phyloP scores from a whole-genome alignment of 495 filamentous ascomycete genomes.

The Xylaria cubensis region DNA sequence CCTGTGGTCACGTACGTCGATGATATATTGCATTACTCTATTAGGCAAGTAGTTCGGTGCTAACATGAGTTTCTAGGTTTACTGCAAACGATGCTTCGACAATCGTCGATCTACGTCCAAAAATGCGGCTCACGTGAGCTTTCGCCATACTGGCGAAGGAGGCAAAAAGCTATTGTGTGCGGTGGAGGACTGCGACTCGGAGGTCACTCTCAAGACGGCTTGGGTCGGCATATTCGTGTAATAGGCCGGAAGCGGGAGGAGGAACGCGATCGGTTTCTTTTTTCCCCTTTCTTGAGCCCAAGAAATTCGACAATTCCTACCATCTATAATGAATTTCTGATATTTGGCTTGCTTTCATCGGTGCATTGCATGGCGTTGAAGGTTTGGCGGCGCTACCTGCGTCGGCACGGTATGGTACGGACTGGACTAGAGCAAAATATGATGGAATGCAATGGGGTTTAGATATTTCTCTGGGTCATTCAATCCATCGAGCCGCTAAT shows the following conservation, averaged over 20 bases:
- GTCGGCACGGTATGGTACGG: background rate
- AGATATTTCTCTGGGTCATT: background rate
- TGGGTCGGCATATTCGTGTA: slow-evolving; percentile 57
- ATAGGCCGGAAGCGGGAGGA: background rate
- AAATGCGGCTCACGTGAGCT: slow-evolving; percentile 30
- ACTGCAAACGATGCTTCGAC: slow-evolving; percentile 54
- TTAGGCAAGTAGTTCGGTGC: background rate
- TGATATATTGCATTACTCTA: background rate
- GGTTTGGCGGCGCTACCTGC: slow-evolving; percentile 8
- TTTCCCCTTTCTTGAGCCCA: background rate
- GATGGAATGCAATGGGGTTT: background rate
- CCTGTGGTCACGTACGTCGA: slow-evolving; percentile 55
- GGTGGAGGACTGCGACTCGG: slow-evolving; percentile 51
- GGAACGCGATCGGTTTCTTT: background rate
- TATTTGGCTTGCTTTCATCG: slow-evolving; percentile 8
- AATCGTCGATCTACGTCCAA: slow-evolving; percentile 40
- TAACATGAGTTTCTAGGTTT: slow-evolving; percentile 46
- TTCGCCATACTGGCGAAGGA: slow-evolving; percentile 31
- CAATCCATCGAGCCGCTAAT: background rate
- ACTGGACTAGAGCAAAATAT: background rate
- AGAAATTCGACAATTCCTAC: background rate
- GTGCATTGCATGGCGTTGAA: slow-evolving; percentile 24
- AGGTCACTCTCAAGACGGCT: slow-evolving; percentile 43
- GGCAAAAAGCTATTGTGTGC: slow-evolving; percentile 46
- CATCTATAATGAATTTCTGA: background rate